Evolutionary conservation across 805 yeast genomes (phyloP).

Genomic region (Suhomyces pyralidae): DNA sequence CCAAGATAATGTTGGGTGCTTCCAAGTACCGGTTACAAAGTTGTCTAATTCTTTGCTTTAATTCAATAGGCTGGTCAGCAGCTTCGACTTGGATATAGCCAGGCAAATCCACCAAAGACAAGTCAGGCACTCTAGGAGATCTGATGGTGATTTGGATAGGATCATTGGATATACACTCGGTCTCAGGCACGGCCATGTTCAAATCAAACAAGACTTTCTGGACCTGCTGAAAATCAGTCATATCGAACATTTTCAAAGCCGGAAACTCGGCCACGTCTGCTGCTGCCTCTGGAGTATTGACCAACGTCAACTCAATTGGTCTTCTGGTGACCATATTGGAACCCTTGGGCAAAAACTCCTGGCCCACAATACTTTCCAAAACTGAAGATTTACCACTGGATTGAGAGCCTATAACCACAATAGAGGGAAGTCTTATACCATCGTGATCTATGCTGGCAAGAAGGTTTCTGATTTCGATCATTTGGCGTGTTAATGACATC

Average conservation of each 20-base stretch:
- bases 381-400: slow-evolving; percentile 97
- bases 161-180: slow-evolving; percentile 85
- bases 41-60: slow-evolving; percentile 73
- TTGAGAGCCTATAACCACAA: slow-evolving; percentile 96
- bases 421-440: slow-evolving; percentile 81
- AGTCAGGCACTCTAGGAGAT: slow-evolving; percentile 86
- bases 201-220: slow-evolving; percentile 83
- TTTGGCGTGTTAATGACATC: slow-evolving; percentile 85
- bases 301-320: slow-evolving; percentile 91
- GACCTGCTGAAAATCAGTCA: slow-evolving; percentile 86
- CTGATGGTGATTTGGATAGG: slow-evolving; percentile 90
- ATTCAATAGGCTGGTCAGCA: slow-evolving; percentile 86
- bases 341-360: slow-evolving; percentile 95
- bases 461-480: slow-evolving; percentile 91
- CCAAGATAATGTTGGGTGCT: slow-evolving; percentile 90
- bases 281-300: slow-evolving; percentile 77
- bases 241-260: slow-evolving; percentile 71
- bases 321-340: slow-evolving; percentile 97
- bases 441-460: slow-evolving; percentile 75
- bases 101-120: slow-evolving; percentile 91
- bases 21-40: slow-evolving; percentile 84
- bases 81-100: slow-evolving; percentile 98
- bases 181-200: slow-evolving; percentile 85
- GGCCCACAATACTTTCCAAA: slow-evolving; percentile 95
- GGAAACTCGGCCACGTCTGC: slow-evolving; percentile 94